Base-by-base conservation (phyloP, 1,284 basidiomycete species). In the Hymenochaete sp. region DNA sequence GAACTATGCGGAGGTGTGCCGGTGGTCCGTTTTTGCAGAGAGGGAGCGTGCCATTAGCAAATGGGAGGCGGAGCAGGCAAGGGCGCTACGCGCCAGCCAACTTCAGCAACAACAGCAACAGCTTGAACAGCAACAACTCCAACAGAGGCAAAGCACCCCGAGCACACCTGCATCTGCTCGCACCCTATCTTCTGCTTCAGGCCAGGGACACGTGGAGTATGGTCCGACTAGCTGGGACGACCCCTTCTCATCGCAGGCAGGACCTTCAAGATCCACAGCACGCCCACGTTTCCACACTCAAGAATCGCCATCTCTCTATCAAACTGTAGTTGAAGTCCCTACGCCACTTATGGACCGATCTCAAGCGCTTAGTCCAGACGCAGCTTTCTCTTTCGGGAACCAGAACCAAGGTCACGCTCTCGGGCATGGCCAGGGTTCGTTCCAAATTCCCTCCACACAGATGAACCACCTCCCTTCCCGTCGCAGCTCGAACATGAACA, bases 11-110 rank as follows among this genome's bases (percentile, higher is more conserved):
- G 48, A 50, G 26, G 45, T 44, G 2, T 46, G 38, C 43, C 48
- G 39, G 9, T 50, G 48, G 48, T 42, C 40, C 18, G 16, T 40
- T 14, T 41, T 40, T 22, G 48, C 48, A 24, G 48, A 50, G 26
- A 38, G 44, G 11, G 48, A 50, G 21, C 48, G 48, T 26, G 33
- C 44, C 16, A 45, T 46, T 18, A 42, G 39, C 28, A 28, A 38
- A 16, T 46, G 38, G 44, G 48, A 50, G 25, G 27, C 25, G 18
- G 39, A 41, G 33, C 44, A 46, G 25, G 24, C 24, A 9, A 31
- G 32, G n/a, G 29, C 11, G 21, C 19, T 35, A 5, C 27, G 22
- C 6, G 37, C 27, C 33, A 18, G 36, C 13, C 36, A 45, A 16
- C 19, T 28, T 11, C 32, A 35, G 13, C 14, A 31, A 14, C 14